Evolutionary conservation across 805 yeast genomes (phyloP).

Genomic region (Priceomyces haplophilus): DNA sequence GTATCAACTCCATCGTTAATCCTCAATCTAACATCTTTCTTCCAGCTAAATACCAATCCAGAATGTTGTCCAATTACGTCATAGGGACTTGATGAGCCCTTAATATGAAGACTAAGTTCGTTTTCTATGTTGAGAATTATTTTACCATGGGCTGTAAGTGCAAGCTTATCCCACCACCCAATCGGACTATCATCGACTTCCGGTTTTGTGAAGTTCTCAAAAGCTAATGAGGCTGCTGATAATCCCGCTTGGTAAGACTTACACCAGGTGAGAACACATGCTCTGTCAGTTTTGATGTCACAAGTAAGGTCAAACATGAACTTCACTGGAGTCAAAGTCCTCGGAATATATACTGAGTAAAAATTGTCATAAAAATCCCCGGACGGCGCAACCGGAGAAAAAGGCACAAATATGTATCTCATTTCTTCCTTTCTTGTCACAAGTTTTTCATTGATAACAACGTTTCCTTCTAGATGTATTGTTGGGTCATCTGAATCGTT

Average conservation of each 20-base stretch:
- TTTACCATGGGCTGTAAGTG: slow-evolving; percentile 53
- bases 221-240: slow-evolving; percentile 44
- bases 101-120: slow-evolving; percentile 61
- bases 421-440: slow-evolving; percentile 40
- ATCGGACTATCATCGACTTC: slow-evolving; percentile 43
- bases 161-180: slow-evolving; percentile 53
- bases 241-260: slow-evolving; percentile 60
- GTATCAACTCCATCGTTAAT: slow-evolving; percentile 51
- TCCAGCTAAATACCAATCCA: slow-evolving; percentile 67
- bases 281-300: slow-evolving; percentile 40
- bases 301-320: slow-evolving; percentile 49
- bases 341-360: slow-evolving; percentile 54
- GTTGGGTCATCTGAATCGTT: slow-evolving; percentile 22
- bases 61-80: slow-evolving; percentile 54
- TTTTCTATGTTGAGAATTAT: slow-evolving; percentile 46
- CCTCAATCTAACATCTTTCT: slow-evolving; percentile 47
- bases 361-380: slow-evolving; percentile 41
- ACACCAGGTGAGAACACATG: slow-evolving; percentile 62
- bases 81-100: slow-evolving; percentile 59
- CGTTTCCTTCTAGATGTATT: slow-evolving; percentile 38
- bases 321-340: slow-evolving; percentile 65
- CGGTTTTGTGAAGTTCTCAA: slow-evolving; percentile 46
- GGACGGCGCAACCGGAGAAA: slow-evolving; percentile 49
- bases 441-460: slow-evolving; percentile 59
- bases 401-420: slow-evolving; percentile 53